A percentile compares a stretch with the other conserved stretches of the same genome.
Conservation (phyloP, 2,329 filamentous ascomycete genomes). For the Claviceps arundinis region DNA sequence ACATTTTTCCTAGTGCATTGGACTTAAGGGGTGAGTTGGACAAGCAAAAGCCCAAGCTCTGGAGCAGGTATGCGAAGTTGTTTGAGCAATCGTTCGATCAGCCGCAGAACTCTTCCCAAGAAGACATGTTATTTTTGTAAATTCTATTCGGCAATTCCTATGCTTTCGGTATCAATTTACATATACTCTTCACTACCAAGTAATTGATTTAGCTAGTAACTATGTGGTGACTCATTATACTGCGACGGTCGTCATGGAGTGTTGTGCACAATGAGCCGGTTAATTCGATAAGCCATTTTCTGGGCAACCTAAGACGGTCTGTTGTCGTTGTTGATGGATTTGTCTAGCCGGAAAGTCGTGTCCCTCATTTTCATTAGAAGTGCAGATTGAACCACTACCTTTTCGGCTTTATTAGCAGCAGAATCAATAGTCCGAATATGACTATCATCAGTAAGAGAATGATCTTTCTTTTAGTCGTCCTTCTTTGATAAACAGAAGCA, state of each 20-base stretch:
- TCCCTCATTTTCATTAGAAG: neutral
- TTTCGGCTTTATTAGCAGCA: slow-evolving; percentile 71
- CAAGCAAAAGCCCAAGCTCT: slow-evolving; percentile 16
- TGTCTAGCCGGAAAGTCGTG: neutral
- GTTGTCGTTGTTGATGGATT: neutral
- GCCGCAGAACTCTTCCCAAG: neutral
- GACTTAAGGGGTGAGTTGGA: slow-evolving; percentile 16
- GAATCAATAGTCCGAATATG: slow-evolving; percentile 74
- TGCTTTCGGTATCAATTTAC: neutral
- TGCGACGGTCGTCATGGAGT: no score
- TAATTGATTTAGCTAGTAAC: neutral
- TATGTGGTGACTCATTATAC: no score
- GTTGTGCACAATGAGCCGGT: neutral
- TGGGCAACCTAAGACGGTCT: neutral
- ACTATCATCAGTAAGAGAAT: slow-evolving; percentile 79
- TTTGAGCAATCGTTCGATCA: slow-evolving; percentile 7
- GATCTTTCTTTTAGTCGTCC: slow-evolving; percentile 80
- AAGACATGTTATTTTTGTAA: neutral
- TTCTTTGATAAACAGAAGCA: slow-evolving; percentile 78
- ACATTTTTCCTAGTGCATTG: slow-evolving; percentile 14
- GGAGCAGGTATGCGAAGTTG: slow-evolving; percentile 17
- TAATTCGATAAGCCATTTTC: neutral
- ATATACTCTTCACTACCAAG: neutral
- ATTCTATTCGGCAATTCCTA: neutral
- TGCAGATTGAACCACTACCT: slow-evolving; percentile 17